Conservation (phyloP, 805 yeast genomes). For the Blastobotrys americana region DNA sequence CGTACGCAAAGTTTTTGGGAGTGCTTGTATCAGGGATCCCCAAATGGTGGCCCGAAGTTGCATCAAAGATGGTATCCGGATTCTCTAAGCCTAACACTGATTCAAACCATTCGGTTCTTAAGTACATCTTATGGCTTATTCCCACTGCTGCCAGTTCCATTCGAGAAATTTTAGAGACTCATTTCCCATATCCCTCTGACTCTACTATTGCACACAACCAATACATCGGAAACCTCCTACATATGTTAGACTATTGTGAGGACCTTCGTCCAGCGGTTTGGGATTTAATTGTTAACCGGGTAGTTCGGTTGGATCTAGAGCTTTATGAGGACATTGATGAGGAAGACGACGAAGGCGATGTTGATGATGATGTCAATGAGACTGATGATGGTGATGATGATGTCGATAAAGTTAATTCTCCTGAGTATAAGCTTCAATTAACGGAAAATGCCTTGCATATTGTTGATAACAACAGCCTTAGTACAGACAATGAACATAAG, state of each 20-base stretch:
- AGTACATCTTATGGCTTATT: conserved; percentile 57
- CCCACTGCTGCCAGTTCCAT: conserved; percentile 75
- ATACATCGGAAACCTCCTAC: conserved; percentile 59
- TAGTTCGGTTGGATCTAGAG: conserved; percentile 86
- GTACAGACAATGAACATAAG: conserved; percentile 29
- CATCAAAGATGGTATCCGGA: conserved; percentile 55
- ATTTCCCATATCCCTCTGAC: conserved; percentile 77
- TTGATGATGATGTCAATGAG: conserved; percentile 39
- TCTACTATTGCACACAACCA: conserved; percentile 46
- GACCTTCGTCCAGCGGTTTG: conserved; percentile 71
- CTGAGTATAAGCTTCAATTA: conserved; percentile 31
- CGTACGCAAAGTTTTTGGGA: conserved; percentile 63
- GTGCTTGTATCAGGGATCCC: conserved; percentile 82
- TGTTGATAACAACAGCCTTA: conserved; percentile 29
- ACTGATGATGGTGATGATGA: conserved; percentile 25
- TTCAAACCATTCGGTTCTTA: conserved; percentile 59
- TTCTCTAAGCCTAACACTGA: conserved; percentile 38
- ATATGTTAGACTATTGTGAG: conserved; percentile 58
- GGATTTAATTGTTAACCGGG: conserved; percentile 71
- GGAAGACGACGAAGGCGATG: conserved; percentile 65
- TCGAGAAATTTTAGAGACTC: conserved; percentile 46
- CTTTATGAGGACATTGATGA: conserved; percentile 83
- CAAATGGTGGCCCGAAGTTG: conserved; percentile 84
- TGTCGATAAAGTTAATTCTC: conserved; percentile 31
- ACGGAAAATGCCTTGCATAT: conserved; percentile 28